Conservation (phyloP, 805 yeast genomes). For the Candida manassasensis region DNA sequence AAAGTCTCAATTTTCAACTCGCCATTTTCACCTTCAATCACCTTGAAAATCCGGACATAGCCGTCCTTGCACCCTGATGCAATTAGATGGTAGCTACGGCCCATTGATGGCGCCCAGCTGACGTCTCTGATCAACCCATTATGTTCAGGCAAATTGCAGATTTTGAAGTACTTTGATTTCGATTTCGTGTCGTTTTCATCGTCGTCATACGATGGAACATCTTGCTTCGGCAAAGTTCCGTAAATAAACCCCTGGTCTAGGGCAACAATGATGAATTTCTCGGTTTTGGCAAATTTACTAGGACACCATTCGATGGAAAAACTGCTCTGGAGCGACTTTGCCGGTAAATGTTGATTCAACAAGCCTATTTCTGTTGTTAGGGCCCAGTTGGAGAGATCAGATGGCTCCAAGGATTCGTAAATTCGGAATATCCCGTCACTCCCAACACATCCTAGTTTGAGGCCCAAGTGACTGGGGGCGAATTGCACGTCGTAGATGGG, state of each 20-base stretch:
- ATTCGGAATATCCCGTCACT: slow-evolving; percentile 82
- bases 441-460: slow-evolving; percentile 81
- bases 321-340: slow-evolving; percentile 76
- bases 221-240: slow-evolving; percentile 17
- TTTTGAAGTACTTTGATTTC: slow-evolving; percentile 42
- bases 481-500: slow-evolving; percentile 87
- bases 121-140: slow-evolving; percentile 82
- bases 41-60: slow-evolving; percentile 75
- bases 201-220: slow-evolving; percentile 6
- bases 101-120: slow-evolving; percentile 97
- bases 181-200: slow-evolving; percentile 10
- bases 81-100: slow-evolving; percentile 76
- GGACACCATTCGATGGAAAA: slow-evolving; percentile 91
- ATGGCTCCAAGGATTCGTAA: slow-evolving; percentile 85
- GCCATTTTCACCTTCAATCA: slow-evolving; percentile 41
- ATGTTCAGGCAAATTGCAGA: slow-evolving; percentile 75
- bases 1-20: slow-evolving; percentile 50
- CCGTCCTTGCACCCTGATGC: slow-evolving; percentile 98
- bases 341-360: slow-evolving; percentile 61
- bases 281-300: slow-evolving; percentile 66
- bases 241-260: slow-evolving; percentile 85
- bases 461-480: slow-evolving; percentile 80
- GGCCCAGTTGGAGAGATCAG: slow-evolving; percentile 82
- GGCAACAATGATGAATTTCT: slow-evolving; percentile 78
- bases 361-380: slow-evolving; percentile 66